Evolutionary conservation across 208 protist species (phyloP).

Genomic region (Vickermania ingenoplastis): DNA sequence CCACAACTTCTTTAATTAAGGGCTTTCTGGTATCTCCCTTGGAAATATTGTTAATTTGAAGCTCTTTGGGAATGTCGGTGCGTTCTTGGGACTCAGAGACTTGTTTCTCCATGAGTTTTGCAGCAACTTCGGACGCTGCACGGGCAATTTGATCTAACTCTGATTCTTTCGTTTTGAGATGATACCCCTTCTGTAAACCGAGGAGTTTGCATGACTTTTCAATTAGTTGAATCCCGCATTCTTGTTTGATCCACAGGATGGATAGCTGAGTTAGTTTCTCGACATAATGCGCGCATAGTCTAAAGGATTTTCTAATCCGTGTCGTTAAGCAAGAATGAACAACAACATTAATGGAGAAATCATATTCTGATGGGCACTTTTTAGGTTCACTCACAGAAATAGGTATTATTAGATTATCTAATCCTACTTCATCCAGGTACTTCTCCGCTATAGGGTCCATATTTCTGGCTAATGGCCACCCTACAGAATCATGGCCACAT

Average conservation of each 20-base stretch:
- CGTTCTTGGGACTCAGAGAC: background rate
- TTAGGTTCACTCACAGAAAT: constrained; percentile 57
- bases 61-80: background rate
- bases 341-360: constrained; percentile 58
- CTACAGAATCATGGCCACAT: constrained; percentile 62
- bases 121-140: background rate
- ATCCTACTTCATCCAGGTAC: constrained; percentile 62
- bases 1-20: constrained; percentile 48
- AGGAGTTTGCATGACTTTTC: constrained; percentile 29
- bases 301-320: constrained; percentile 25
- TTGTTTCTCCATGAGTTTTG: constrained; percentile 7
- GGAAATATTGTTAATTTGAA: background rate
- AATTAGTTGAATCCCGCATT: constrained; percentile 49
- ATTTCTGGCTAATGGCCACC: constrained; percentile 44
- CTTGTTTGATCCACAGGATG: constrained; percentile 70
- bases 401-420: constrained; percentile 83
- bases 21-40: constrained; percentile 12
- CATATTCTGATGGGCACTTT: constrained; percentile 12
- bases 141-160: background rate
- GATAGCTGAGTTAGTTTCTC: constrained; percentile 39
- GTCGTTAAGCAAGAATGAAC: constrained; percentile 58
- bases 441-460: constrained; percentile 49
- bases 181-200: constrained; percentile 27
- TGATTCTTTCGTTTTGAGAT: background rate
- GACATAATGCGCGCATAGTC: constrained; percentile 51